Evolutionary conservation across 768 basidiomycete genomes (phyloP).

Genomic region (Amanita rimosa): DNA sequence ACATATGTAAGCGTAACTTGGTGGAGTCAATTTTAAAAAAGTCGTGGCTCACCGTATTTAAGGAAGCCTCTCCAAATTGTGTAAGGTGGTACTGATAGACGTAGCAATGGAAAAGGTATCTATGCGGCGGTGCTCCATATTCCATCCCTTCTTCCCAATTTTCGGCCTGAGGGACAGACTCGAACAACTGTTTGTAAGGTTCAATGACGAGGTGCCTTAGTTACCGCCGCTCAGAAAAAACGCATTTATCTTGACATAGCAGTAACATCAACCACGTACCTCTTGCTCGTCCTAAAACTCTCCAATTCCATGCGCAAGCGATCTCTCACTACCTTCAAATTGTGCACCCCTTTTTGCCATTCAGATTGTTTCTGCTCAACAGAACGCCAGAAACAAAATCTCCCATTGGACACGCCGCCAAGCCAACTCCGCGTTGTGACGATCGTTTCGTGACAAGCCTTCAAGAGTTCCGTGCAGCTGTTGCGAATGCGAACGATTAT

Average conservation of each 20-base stretch:
- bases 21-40: neutral
- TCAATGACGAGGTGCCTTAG: constrained; percentile 40
- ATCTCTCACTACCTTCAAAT: constrained; percentile 23
- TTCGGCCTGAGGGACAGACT: constrained; percentile 10
- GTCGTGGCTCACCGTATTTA: constrained; percentile 27
- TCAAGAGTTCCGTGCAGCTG: constrained; percentile 44
- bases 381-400: constrained; percentile 25
- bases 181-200: constrained; percentile 46
- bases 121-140: constrained; percentile 47
- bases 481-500: no score
- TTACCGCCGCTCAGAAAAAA: neutral
- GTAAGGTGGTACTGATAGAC: constrained; percentile 54
- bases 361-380: constrained; percentile 17
- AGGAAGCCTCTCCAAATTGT: constrained; percentile 23
- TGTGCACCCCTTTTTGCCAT: constrained; percentile 23
- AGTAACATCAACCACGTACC: constrained; percentile 27
- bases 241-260: neutral
- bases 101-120: constrained; percentile 64
- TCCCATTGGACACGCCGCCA: constrained; percentile 20
- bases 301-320: constrained; percentile 27
- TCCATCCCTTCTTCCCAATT: constrained; percentile 12
- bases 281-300: constrained; percentile 34
- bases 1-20: neutral
- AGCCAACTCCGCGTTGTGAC: constrained; percentile 41
- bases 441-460: constrained; percentile 28